phyloP scores from a whole-genome alignment of 805 yeast genomes.

The Hanseniaspora thailandica region DNA sequence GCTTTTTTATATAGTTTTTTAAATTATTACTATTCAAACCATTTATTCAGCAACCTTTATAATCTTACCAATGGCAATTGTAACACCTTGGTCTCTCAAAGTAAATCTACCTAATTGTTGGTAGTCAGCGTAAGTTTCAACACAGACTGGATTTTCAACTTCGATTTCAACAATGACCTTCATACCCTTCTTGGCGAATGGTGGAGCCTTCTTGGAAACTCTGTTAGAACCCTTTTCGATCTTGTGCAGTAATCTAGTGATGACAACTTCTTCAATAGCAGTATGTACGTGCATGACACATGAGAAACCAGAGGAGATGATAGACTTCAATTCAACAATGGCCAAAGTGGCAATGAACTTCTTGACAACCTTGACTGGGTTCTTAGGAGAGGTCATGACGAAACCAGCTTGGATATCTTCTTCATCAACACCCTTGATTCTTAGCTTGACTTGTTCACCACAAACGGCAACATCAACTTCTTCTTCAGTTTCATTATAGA shows the following conservation, averaged over 20 bases:
- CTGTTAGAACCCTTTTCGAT: slow-evolving; percentile 94
- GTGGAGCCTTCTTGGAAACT: slow-evolving; percentile 92
- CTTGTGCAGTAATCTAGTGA: slow-evolving; percentile 76
- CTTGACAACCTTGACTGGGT: slow-evolving; percentile 85
- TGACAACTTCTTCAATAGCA: slow-evolving; percentile 88
- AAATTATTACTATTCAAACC: not conserved
- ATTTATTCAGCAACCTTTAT: slow-evolving; percentile 59
- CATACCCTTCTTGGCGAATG: slow-evolving; percentile 98
- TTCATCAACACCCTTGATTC: slow-evolving; percentile 91
- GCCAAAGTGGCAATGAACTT: slow-evolving; percentile 93
- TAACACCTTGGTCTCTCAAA: slow-evolving; percentile 94
- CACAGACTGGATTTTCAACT: slow-evolving; percentile 76
- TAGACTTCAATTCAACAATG: slow-evolving; percentile 89
- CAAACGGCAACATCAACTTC: slow-evolving; percentile 82
- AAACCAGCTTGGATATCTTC: slow-evolving; percentile 89
- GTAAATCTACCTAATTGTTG: slow-evolving; percentile 98
- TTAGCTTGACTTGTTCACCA: slow-evolving; percentile 95
- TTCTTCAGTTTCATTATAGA: slow-evolving; percentile 89
- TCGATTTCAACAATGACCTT: slow-evolving; percentile 88
- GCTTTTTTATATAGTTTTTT: no score
- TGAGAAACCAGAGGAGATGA: slow-evolving; percentile 86
- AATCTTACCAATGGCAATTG: slow-evolving; percentile 97
- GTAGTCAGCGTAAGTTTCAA: slow-evolving; percentile 82
- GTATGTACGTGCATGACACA: slow-evolving; percentile 99
- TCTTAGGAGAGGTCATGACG: slow-evolving; percentile 72